Percentiles rank a stretch among this genome's conserved stretches.
phyloP scores from a whole-genome alignment of 768 basidiomycete genomes.

The Dioszegia crocea region DNA sequence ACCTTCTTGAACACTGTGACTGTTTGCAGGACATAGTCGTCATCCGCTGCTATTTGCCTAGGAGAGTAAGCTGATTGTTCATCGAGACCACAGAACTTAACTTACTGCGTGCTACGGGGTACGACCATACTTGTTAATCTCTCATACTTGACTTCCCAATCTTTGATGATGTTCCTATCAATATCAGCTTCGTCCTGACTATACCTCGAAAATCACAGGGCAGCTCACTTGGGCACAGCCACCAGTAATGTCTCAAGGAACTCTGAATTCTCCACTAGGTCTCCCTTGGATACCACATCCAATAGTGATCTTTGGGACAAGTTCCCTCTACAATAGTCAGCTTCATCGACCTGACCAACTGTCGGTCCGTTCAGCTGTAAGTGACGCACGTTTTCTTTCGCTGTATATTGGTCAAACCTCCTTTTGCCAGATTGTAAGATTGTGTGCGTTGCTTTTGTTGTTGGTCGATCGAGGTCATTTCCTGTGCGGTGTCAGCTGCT shows the following conservation, averaged over 20 bases:
- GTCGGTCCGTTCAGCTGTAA: conserved; percentile 8
- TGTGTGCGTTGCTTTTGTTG: conserved; percentile 86
- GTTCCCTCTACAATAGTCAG: conserved; percentile 65
- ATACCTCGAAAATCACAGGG: no score
- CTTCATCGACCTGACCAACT: not conserved
- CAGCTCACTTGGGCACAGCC: conserved; percentile 89
- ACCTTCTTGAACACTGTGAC: conserved; percentile 86
- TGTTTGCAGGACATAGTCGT: conserved; percentile 78
- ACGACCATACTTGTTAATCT: conserved; percentile 83
- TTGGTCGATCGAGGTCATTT: conserved; percentile 90
- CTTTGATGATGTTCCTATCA: conserved; percentile 68
- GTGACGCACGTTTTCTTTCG: conserved; percentile 77
- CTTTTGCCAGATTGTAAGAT: conserved; percentile 90
- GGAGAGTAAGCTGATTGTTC: not conserved
- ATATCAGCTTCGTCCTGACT: conserved; percentile 8
- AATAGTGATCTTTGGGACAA: conserved; percentile 83
- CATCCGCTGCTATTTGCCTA: conserved; percentile 74
- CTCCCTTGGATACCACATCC: conserved; percentile 74
- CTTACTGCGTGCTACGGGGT: conserved; percentile 81
- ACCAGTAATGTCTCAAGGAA: conserved; percentile 89
- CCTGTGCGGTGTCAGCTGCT: conserved; percentile 55
- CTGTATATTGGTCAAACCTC: conserved; percentile 82
- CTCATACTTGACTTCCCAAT: conserved; percentile 88
- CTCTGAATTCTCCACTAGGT: conserved; percentile 84
- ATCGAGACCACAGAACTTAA: conserved; percentile 9